Evolutionary conservation across 768 basidiomycete species (phyloP).

Genomic region (Lactarius pseudohatsudake): DNA sequence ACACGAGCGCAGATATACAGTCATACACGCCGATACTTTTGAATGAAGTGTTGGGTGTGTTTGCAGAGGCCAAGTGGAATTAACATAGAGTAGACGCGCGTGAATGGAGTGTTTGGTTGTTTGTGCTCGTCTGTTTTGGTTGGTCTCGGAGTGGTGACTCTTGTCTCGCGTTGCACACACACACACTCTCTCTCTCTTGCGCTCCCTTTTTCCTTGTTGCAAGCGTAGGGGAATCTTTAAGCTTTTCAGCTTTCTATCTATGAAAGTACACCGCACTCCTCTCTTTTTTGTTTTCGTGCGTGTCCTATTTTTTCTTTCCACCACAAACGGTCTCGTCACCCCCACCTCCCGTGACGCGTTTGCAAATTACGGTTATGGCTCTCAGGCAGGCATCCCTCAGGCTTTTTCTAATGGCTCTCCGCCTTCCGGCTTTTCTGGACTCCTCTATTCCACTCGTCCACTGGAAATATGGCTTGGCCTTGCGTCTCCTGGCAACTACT

Average conservation of each 20-base stretch:
- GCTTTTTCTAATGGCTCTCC: constrained; percentile 51
- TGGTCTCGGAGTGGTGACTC: background rate
- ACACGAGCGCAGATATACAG: constrained; percentile 50
- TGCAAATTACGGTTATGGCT: constrained; percentile 86
- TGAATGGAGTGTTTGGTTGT: background rate
- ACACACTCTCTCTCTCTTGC: constrained; percentile 7
- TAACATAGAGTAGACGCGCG: background rate
- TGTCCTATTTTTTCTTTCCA: too few relatives aligned
- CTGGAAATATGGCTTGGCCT: constrained; percentile 55
- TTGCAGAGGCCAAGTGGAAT: constrained; percentile 46
- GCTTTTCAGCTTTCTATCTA: constrained; percentile 37
- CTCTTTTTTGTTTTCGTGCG: constrained; percentile 46
- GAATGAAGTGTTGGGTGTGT: constrained; percentile 55
- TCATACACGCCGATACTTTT: constrained; percentile 54
- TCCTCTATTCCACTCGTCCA: constrained; percentile 62
- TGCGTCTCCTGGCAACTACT: constrained; percentile 70
- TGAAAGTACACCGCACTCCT: constrained; percentile 38
- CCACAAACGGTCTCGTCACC: constrained; percentile 39
- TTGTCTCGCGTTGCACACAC: background rate
- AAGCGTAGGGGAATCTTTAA: constrained; percentile 23
- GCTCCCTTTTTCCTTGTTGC: constrained; percentile 22
- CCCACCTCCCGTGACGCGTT: constrained; percentile 65
- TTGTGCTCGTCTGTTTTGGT: background rate
- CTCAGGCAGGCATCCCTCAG: constrained; percentile 63
- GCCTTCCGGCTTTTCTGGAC: constrained; percentile 48